Evolutionary conservation across 1,284 basidiomycete genomes (phyloP).

Genomic region (Ustilago shanxiensis): DNA sequence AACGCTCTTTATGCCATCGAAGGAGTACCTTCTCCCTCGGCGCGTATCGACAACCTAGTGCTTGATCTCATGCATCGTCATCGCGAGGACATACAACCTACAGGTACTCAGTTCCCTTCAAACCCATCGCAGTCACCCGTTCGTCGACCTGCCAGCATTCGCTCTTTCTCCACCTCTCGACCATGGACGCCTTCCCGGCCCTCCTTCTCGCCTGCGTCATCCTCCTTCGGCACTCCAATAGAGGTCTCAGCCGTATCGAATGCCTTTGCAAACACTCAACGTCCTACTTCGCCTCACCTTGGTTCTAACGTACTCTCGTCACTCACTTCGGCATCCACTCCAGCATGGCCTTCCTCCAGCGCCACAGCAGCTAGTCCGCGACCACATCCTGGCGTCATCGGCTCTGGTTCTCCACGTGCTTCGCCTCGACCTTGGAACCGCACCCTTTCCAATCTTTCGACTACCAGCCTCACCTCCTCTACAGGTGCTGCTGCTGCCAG

Average conservation of each 20-base stretch:
- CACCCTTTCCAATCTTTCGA: conserved; percentile 45
- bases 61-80: conserved; percentile 63
- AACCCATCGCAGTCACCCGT: conserved; percentile 47
- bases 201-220: conserved; percentile 42
- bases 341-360: conserved; percentile 25
- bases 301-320: conserved; percentile 38
- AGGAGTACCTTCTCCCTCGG: conserved; percentile 45
- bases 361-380: conserved; percentile 34
- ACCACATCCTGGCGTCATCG: conserved; percentile 56
- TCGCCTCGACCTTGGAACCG: conserved; percentile 58
- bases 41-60: conserved; percentile 59
- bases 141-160: conserved; percentile 51
- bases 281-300: conserved; percentile 40
- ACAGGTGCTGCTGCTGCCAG: conserved; percentile 15
- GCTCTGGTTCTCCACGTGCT: conserved; percentile 56
- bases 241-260: conserved; percentile 14
- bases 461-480: conserved; percentile 43
- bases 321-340: conserved; percentile 22
- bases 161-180: conserved; percentile 52
- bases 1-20: conserved; percentile 48
- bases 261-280: conserved; percentile 17
- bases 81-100: conserved; percentile 57
- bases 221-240: conserved; percentile 32
- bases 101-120: conserved; percentile 48
- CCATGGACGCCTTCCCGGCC: conserved; percentile 58